Evolutionary conservation across 2,329 filamentous ascomycete species (phyloP).

Genomic region (Neofusicoccum umdonicola): DNA sequence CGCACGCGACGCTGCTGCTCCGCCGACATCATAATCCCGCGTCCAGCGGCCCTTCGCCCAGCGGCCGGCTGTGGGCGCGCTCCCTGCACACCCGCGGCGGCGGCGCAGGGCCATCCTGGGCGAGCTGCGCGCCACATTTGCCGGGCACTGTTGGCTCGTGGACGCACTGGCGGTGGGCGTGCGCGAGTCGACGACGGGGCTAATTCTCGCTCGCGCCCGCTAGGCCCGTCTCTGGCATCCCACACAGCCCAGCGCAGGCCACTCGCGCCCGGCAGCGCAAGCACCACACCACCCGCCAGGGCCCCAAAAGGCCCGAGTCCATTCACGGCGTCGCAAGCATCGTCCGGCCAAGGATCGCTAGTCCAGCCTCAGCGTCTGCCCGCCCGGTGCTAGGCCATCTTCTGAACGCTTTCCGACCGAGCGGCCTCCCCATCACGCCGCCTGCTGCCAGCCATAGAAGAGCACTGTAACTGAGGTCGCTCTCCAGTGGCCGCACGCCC

Average conservation of each 20-base stretch:
- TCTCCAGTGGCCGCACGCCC: slow-evolving; percentile 8
- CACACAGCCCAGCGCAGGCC: slow-evolving; percentile 7
- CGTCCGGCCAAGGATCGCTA: slow-evolving; percentile 20
- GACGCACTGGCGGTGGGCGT: slow-evolving; percentile 10
- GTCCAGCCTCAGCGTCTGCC: slow-evolving; percentile 15
- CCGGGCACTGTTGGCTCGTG: slow-evolving; percentile 11
- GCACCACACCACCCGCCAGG: slow-evolving; percentile 15
- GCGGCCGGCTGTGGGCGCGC: neutral
- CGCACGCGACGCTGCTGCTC: slow-evolving; percentile 1
- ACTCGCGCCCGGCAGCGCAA: slow-evolving; percentile 7
- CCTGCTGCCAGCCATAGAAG: slow-evolving; percentile 19
- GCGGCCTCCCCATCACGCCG: slow-evolving; percentile 20
- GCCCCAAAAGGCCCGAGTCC: slow-evolving; percentile 21
- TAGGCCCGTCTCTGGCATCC: slow-evolving; percentile 11
- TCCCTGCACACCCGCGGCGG: slow-evolving; percentile 6
- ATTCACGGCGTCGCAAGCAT: slow-evolving; percentile 19
- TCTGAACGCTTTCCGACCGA: slow-evolving; percentile 22
- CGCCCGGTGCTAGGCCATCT: slow-evolving; percentile 22
- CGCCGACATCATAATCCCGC: neutral
- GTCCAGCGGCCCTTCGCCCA: neutral
- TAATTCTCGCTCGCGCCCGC: slow-evolving; percentile 8
- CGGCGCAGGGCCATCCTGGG: slow-evolving; percentile 11
- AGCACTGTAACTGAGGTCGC: slow-evolving; percentile 9
- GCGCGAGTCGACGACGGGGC: slow-evolving; percentile 11
- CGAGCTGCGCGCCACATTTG: slow-evolving; percentile 10